Conservation (phyloP, 1,284 basidiomycete species). For the Leccinum huronense region DNA sequence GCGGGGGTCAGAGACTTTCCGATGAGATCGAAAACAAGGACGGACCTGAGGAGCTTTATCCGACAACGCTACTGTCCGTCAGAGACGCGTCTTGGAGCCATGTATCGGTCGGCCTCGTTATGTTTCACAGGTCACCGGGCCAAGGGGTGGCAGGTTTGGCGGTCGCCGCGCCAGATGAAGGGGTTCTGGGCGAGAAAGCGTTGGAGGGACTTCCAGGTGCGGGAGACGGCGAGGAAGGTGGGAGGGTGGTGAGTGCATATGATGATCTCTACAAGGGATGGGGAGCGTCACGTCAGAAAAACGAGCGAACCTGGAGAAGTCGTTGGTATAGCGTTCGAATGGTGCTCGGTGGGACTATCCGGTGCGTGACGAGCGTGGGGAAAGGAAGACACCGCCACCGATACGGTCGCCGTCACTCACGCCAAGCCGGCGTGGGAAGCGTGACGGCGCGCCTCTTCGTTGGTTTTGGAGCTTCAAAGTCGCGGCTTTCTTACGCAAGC, state of each 20-base stretch:
- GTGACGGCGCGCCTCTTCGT: no score
- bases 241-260: slow-evolving; percentile 37
- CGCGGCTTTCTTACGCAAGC: no score
- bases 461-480: no score
- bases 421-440: no score
- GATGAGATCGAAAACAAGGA: not conserved
- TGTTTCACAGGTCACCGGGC: slow-evolving; percentile 35
- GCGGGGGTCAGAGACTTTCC: not conserved
- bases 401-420: no score
- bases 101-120: slow-evolving; percentile 36
- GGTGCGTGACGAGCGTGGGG: no score
- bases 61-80: slow-evolving; percentile 23
- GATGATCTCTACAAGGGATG: slow-evolving; percentile 45
- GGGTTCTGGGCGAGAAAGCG: slow-evolving; percentile 36
- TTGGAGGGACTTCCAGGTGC: slow-evolving; percentile 43
- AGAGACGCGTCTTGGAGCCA: not conserved
- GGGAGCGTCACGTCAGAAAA: slow-evolving; percentile 35
- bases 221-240: slow-evolving; percentile 46
- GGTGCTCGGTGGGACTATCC: no score
- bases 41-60: slow-evolving; percentile 22
- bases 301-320: not conserved
- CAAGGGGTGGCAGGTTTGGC: slow-evolving; percentile 29
- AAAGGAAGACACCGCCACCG: no score
- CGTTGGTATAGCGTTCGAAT: no score
- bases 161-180: slow-evolving; percentile 45